These are phyloP conservation scores for Penstemon eatonii DNA, from an alignment of 257 asterid genomes.

Conservation along the genomic window DNA sequence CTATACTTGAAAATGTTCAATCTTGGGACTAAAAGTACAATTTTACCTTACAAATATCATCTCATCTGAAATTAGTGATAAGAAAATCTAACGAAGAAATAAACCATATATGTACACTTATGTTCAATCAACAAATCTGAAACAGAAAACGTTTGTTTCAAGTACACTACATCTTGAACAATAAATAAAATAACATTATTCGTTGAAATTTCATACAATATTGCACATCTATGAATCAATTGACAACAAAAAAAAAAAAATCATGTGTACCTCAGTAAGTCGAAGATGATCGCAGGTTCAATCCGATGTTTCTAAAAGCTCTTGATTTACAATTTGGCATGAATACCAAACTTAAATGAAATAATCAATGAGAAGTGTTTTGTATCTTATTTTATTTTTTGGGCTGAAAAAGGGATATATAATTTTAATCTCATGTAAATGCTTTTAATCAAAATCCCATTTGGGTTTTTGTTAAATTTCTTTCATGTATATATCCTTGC, in stretches of 20 bases:
- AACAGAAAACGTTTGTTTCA: too few species aligned
- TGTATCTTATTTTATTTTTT: too few species aligned
- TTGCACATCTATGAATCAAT: neutral
- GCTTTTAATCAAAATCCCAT: slow-evolving; percentile 2
- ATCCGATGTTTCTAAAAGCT: slow-evolving; percentile 2
- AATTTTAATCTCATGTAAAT: slow-evolving; percentile 10
- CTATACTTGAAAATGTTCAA: too few species aligned
- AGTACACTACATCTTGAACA: neutral
- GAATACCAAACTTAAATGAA: neutral
- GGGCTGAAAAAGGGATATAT: neutral
- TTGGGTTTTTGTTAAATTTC: neutral
- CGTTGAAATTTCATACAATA: neutral
- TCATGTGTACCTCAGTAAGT: slow-evolving; percentile 26
- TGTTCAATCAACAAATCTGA: too few species aligned
- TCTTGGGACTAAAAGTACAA: too few species aligned
- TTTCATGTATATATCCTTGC: neutral
- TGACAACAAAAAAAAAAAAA: neutral
- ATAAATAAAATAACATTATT: neutral
- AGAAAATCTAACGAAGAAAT: too few species aligned
- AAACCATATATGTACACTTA: too few species aligned
- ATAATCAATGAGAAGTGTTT: neutral
- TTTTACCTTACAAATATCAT: too few species aligned
- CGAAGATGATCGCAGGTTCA: neutral
- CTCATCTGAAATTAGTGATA: too few species aligned
- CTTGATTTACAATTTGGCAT: neutral